phyloP scores from a whole-genome alignment of 257 asterid species.

The Gentiana straminea region DNA sequence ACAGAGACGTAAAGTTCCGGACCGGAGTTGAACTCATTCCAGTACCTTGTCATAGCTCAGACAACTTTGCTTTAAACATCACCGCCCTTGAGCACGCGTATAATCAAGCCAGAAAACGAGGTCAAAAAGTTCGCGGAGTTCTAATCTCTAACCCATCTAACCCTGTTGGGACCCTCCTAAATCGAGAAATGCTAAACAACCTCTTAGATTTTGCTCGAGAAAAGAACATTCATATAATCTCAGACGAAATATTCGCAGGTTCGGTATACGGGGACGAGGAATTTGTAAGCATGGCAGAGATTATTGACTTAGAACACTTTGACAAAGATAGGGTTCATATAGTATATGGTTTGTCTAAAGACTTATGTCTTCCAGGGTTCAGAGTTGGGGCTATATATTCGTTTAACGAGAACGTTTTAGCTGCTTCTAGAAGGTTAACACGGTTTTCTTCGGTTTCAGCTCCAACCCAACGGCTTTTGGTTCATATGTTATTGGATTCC shows the following conservation, averaged over 20 bases:
- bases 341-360: conserved; percentile 79
- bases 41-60: conserved; percentile 87
- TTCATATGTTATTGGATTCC: conserved; percentile 68
- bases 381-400: conserved; percentile 85
- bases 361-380: conserved; percentile 81
- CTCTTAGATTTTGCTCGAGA: conserved; percentile 78
- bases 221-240: conserved; percentile 81
- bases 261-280: conserved; percentile 61
- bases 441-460: conserved; percentile 82
- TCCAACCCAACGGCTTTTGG: conserved; percentile 68
- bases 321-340: conserved; percentile 87
- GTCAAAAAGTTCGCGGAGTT: conserved; percentile 82
- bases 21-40: conserved; percentile 89
- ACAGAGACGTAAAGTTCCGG: conserved; percentile 81
- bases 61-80: conserved; percentile 56
- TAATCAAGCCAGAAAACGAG: conserved; percentile 87
- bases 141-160: conserved; percentile 87
- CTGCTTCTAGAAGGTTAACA: conserved; percentile 67
- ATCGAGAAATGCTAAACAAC: conserved; percentile 38
- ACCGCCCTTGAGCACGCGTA: conserved; percentile 82
- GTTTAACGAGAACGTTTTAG: conserved; percentile 61
- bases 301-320: conserved; percentile 51
- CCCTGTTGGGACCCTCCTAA: conserved; percentile 70
- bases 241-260: conserved; percentile 88
- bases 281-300: conserved; percentile 92